phyloP scores from a whole-genome alignment of 2,329 filamentous ascomycete species.

The Sclerotinia trifoliorum region DNA sequence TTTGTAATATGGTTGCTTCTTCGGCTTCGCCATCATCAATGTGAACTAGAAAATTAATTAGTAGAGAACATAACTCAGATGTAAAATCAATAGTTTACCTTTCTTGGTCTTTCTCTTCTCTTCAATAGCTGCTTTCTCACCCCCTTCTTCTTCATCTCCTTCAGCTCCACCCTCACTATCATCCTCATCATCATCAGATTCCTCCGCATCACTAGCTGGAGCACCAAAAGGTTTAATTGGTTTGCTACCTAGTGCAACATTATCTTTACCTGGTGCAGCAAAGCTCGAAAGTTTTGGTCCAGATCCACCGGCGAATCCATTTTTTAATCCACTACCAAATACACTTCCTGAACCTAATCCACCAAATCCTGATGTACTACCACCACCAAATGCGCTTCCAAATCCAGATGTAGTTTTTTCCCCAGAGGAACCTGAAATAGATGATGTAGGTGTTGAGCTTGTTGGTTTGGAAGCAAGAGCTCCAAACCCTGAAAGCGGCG shows the following conservation, averaged over 20 bases:
- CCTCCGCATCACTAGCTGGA: constrained; percentile 63
- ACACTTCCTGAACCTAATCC: constrained; percentile 44
- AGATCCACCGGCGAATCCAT: constrained; percentile 43
- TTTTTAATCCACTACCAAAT: constrained; percentile 44
- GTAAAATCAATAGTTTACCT: constrained; percentile 50
- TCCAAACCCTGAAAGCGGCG: constrained; percentile 49
- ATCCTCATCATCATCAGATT: constrained; percentile 45
- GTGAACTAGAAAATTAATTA: constrained; percentile 43
- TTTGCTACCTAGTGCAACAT: constrained; percentile 53
- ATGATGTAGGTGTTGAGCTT: constrained; percentile 26
- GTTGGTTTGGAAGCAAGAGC: constrained; percentile 44
- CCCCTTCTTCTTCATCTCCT: constrained; percentile 48
- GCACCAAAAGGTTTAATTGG: constrained; percentile 74
- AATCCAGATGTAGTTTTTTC: constrained; percentile 39
- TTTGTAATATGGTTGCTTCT: constrained; percentile 71
- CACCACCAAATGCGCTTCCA: constrained; percentile 37
- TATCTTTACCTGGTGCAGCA: constrained; percentile 57
- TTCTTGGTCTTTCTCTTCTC: constrained; percentile 66
- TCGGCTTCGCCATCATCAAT: constrained; percentile 86
- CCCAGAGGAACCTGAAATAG: constrained; percentile 43
- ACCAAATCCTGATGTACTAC: constrained; percentile 37
- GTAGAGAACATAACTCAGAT: not conserved
- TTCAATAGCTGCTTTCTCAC: constrained; percentile 50
- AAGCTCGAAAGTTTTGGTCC: constrained; percentile 62
- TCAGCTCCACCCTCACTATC: constrained; percentile 45